phyloP scores from a whole-genome alignment of 139 green algal genomes.

The Picochlorum sp. region DNA sequence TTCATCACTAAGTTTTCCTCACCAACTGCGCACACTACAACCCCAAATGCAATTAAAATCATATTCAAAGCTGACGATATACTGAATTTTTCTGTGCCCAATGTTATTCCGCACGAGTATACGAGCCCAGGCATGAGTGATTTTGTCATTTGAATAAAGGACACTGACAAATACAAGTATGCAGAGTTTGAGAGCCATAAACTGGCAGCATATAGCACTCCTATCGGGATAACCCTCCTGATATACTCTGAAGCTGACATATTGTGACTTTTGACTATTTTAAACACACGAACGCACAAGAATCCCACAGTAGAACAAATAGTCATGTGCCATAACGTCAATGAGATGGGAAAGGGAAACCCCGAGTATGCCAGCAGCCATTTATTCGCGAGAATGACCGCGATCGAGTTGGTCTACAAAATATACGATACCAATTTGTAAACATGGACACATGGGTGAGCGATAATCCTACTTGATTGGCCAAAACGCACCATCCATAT shows the following conservation, averaged over 20 bases:
- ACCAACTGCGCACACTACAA: conserved; percentile 70
- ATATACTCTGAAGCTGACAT: conserved; percentile 57
- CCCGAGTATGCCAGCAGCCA: conserved; percentile 76
- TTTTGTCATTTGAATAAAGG: conserved; percentile 99
- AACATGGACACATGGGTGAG: conserved; percentile 18
- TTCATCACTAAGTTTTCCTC: conserved; percentile 79
- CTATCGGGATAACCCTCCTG: conserved; percentile 76
- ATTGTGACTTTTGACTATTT: conserved; percentile 67
- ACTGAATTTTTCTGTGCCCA: conserved; percentile 70
- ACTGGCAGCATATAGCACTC: conserved; percentile 77
- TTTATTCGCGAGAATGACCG: conserved; percentile 95
- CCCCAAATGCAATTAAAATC: conserved; percentile 80
- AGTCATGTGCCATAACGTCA: conserved; percentile 80
- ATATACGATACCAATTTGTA: conserved; percentile 9
- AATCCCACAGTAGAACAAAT: conserved; percentile 77
- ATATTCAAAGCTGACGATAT: conserved; percentile 67
- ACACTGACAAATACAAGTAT: conserved; percentile 94
- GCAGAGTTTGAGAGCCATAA: conserved; percentile 93
- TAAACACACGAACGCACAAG: conserved; percentile 37
- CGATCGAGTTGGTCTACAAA: background rate
- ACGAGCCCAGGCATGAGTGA: conserved; percentile 50
- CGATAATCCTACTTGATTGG: background rate
- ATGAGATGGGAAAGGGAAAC: conserved; percentile 86
- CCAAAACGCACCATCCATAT: conserved; percentile 22
- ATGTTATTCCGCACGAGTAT: conserved; percentile 20